Evolutionary conservation across 1,139 yeast species (phyloP).

Genomic region (Yamadazyma songkhlaensis): DNA sequence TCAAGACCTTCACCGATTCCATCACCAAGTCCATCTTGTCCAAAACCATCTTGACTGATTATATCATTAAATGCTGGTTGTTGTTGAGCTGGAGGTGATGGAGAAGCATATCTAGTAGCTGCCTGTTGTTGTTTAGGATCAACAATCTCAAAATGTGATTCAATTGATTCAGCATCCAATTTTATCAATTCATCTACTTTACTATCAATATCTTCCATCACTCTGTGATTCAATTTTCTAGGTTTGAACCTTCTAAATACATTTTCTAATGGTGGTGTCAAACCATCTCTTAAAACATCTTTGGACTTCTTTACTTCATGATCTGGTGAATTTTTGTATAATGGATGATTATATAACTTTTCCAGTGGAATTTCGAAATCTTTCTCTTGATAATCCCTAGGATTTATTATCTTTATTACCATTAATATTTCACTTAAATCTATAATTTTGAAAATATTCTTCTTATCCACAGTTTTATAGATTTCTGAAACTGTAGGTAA

Average conservation of each 20-base stretch:
- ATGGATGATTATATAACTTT: conserved; percentile 42
- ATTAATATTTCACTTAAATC: conserved; percentile 85
- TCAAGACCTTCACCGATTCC: too few species aligned
- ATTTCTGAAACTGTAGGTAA: conserved; percentile 87
- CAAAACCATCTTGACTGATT: conserved; percentile 9
- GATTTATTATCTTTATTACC: conserved; percentile 63
- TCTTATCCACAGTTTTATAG: conserved; percentile 85
- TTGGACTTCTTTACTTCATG: conserved; percentile 39
- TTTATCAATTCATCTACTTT: conserved; percentile 74
- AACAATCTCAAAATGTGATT: conserved; percentile 71
- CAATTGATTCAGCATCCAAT: conserved; percentile 82
- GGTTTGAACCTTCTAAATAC: conserved; percentile 50
- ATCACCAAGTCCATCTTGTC: conserved; percentile 19
- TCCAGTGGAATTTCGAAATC: conserved; percentile 43
- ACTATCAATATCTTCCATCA: conserved; percentile 67
- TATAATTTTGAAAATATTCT: conserved; percentile 81
- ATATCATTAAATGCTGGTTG: conserved; percentile 1
- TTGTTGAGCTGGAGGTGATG: conserved; percentile 15
- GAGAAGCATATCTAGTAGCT: conserved; percentile 15
- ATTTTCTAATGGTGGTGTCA: conserved; percentile 68
- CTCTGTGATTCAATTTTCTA: conserved; percentile 47
- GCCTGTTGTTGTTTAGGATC: conserved; percentile 40
- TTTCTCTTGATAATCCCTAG: conserved; percentile 34
- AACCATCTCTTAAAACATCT: conserved; percentile 69
- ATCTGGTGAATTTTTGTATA: conserved; percentile 39